Evolutionary conservation across 148 eudicot genomes (phyloP).

Genomic region (Rhododendron henanense): DNA sequence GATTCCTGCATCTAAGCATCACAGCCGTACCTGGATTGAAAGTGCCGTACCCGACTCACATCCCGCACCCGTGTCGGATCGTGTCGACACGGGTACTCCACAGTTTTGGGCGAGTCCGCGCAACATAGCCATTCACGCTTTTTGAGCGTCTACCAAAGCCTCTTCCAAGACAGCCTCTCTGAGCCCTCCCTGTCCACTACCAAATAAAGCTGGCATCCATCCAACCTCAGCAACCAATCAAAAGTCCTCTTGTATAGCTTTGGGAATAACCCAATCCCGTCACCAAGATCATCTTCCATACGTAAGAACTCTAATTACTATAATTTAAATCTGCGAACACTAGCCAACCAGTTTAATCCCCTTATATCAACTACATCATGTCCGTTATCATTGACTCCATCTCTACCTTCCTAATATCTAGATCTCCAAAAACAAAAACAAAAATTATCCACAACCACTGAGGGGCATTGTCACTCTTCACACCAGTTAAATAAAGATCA

Average conservation of each 20-base stretch:
- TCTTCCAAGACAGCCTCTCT: neutral
- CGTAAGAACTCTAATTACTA: neutral
- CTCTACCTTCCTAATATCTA: neutral
- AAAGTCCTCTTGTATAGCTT: neutral
- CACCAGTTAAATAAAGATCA: neutral
- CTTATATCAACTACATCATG: neutral
- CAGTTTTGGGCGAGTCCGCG: too few species aligned
- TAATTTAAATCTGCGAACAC: neutral
- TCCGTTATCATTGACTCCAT: neutral
- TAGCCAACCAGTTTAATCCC: neutral
- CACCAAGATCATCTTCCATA: neutral
- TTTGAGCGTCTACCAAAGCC: neutral
- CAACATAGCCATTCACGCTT: neutral
- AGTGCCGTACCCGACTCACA: too few species aligned
- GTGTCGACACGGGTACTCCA: too few species aligned
- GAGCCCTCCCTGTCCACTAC: neutral
- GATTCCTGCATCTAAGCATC: too few species aligned
- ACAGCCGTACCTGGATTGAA: too few species aligned
- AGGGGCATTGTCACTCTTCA: neutral
- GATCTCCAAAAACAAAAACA: too few species aligned
- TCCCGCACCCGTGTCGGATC: too few species aligned
- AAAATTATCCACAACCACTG: neutral
- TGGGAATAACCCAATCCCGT: neutral
- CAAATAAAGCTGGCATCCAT: neutral
- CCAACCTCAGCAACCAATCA: neutral